Evolutionary conservation across 305 asterid species (phyloP).

Genomic region (Solanum chacoense): DNA sequence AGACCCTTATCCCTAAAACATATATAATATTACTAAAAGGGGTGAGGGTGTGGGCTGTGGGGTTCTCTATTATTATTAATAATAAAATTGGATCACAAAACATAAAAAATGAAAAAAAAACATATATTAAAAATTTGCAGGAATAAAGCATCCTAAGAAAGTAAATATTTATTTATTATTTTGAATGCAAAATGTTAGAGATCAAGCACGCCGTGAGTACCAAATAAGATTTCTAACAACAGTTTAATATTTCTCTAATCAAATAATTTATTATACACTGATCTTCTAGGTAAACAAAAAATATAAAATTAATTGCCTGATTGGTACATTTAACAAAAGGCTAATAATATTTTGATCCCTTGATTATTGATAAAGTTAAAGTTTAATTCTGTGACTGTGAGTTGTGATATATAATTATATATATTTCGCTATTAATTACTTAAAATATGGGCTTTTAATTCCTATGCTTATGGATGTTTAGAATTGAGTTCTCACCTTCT

Average conservation of each 20-base stretch:
- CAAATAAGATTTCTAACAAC: neutral
- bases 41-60: neutral
- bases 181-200: neutral
- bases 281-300: neutral
- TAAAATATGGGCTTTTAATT: neutral
- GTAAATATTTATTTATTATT: neutral
- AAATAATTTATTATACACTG: neutral
- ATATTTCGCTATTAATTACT: neutral
- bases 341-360: neutral
- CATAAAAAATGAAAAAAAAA: neutral
- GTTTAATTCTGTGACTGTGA: rapidly evolving
- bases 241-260: neutral
- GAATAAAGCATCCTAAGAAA: slow-evolving; percentile 1
- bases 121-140: neutral
- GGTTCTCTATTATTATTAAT: neutral
- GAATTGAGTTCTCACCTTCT: neutral
- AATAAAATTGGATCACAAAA: neutral
- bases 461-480: no score
- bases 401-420: neutral
- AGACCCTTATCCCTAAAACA: neutral
- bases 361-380: neutral
- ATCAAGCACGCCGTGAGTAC: neutral
- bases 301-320: neutral
- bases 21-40: neutral
- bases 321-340: neutral